Evolutionary conservation across 805 yeast species (phyloP), one percentile per base, ranked within the genome.

Genomic region (Candida easanensis): DNA sequence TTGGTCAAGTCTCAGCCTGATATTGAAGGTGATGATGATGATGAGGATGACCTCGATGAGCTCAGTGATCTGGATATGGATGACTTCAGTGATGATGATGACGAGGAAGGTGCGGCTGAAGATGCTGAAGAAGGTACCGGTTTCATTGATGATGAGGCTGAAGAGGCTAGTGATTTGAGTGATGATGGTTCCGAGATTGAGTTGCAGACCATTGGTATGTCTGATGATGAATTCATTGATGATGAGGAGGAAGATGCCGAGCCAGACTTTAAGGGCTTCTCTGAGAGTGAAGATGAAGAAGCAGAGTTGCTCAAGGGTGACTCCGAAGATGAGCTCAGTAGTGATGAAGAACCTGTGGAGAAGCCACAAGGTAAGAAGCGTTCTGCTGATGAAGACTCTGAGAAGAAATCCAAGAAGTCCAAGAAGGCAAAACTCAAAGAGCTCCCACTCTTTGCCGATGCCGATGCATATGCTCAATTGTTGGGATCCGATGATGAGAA

Each of bases 361-460:
- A 30, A 22, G 25, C 10, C 47, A 51, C 20, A 58, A 53, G 46
- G 54, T 18, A 53, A 51, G 58, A 56, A 63, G 44, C 65, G 67
- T 33, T 39, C 63, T 46, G 39, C 57, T 41, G 33, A 57, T 40
- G 37, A 57, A 36, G 50, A 51, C 33, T 40, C 41, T 7, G 45
- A 48, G 35, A 28, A 33, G 27, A 36, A 45, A n/a, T 27, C 39
- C 16, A 52, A 59, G 56, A 46, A 60, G 54, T 42, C 71, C 16
- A 80, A 76, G 69, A 79, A 71, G 59, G 65, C 70, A 36, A 81
- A 77, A 62, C 67, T 85, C 56, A 81, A 77, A 57, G 79, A 74
- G 36, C 69, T 90, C 47, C 97, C 97, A 18, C 72, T 80, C 17
- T 90, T 88, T 68, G 97, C 96, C 1, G 82, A 89, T 36, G 95